These are phyloP conservation scores for Coniophora puteana DNA, from an alignment of 1,284 basidiomycete genomes.

Conservation along the genomic window DNA sequence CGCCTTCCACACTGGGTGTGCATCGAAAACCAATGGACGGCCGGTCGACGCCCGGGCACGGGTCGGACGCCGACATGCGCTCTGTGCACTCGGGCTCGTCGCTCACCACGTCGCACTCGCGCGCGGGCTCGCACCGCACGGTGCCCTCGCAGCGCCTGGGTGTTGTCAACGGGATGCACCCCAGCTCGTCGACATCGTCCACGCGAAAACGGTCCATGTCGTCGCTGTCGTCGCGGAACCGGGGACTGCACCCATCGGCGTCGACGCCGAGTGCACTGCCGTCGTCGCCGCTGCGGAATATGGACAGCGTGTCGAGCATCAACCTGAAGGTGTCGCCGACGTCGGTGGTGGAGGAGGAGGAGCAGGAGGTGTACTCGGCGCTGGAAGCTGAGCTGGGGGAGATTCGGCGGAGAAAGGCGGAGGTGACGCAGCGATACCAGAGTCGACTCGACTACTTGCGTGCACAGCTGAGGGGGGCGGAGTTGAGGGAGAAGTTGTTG, in stretches of 20 bases:
- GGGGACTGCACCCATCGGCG: slow-evolving; percentile 15
- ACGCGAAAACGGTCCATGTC: slow-evolving; percentile 48
- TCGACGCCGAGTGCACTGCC: slow-evolving; percentile 14
- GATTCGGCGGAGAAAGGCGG: slow-evolving; percentile 56
- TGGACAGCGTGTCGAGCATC: slow-evolving; percentile 43
- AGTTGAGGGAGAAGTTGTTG: slow-evolving; percentile 68
- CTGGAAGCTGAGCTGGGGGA: slow-evolving; percentile 47
- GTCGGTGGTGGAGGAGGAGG: slow-evolving; percentile 28
- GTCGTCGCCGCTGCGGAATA: slow-evolving; percentile 22
- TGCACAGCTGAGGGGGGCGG: slow-evolving; percentile 69
- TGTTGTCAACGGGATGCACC: slow-evolving; percentile 15
- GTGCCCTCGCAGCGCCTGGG: slow-evolving; percentile 6
- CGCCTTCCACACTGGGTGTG: slow-evolving; percentile 19
- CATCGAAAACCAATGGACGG: slow-evolving; percentile 20
- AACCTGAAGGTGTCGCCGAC: slow-evolving; percentile 43
- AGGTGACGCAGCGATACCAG: slow-evolving; percentile 63
- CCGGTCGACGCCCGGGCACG: slow-evolving; percentile 26
- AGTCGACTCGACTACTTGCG: slow-evolving; percentile 64
- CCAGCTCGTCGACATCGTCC: slow-evolving; percentile 10
- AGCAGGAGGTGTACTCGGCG: slow-evolving; percentile 30
- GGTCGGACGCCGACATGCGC: slow-evolving; percentile 24
- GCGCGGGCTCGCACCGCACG: slow-evolving; percentile 26
- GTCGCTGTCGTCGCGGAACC: slow-evolving; percentile 39
- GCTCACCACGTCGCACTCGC: slow-evolving; percentile 29
- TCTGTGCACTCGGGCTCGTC: slow-evolving; percentile 28